Conservation (phyloP, 2,329 filamentous ascomycete genomes). For the Aureobasidium sp. region DNA sequence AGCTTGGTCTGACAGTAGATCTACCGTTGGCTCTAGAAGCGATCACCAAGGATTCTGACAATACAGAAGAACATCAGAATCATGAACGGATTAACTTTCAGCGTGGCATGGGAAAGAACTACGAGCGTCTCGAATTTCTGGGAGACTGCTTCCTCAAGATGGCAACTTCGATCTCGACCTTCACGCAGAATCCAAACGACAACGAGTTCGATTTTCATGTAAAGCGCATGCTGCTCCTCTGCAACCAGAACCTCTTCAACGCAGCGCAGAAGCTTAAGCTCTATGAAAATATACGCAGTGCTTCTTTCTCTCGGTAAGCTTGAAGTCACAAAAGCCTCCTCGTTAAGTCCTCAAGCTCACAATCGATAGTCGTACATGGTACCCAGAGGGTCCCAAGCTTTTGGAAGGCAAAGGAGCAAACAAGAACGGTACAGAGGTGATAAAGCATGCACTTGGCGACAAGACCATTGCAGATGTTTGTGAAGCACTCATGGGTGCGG, state of each 20-base stretch:
- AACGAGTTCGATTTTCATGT: conserved; percentile 86
- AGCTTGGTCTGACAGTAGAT: conserved; percentile 57
- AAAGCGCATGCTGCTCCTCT: conserved; percentile 81
- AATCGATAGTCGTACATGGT: conserved; percentile 68
- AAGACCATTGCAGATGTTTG: conserved; percentile 81
- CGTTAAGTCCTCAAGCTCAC: neutral
- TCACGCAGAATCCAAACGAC: conserved; percentile 65
- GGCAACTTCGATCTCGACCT: conserved; percentile 84
- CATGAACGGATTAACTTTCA: conserved; percentile 66
- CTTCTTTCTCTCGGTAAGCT: conserved; percentile 55
- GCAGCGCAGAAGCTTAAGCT: conserved; percentile 61
- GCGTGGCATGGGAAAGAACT: conserved; percentile 85
- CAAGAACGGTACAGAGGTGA: conserved; percentile 34
- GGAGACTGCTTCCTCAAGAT: conserved; percentile 95
- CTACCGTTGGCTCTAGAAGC: conserved; percentile 75
- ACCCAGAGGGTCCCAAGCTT: conserved; percentile 70
- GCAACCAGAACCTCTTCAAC: conserved; percentile 83
- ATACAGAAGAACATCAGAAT: conserved; percentile 61
- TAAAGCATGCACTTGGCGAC: conserved; percentile 65
- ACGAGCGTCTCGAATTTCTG: conserved; percentile 88
- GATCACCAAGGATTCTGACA: conserved; percentile 86
- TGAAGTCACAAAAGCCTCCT: too few relatives aligned
- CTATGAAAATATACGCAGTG: conserved; percentile 74
- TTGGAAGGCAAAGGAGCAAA: conserved; percentile 62
- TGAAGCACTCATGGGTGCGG: conserved; percentile 87